These are phyloP conservation scores for Fusarium sp. DNA, from an alignment of 2,329 filamentous ascomycete species.

Conservation along the genomic window DNA sequence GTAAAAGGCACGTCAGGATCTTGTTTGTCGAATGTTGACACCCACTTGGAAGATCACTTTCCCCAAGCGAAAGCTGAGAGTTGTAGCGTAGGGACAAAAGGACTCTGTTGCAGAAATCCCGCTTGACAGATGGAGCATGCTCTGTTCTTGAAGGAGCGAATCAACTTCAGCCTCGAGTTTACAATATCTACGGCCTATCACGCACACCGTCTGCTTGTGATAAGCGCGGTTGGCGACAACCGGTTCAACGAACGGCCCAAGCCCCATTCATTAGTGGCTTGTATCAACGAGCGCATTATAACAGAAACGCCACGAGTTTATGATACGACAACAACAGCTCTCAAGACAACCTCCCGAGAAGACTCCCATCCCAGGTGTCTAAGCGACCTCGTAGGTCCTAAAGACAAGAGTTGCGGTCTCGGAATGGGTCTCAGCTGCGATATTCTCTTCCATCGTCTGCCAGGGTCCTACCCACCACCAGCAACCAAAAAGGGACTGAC, in stretches of 20 bases:
- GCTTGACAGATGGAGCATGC: conserved; percentile 1
- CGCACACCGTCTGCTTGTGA: conserved; percentile 25
- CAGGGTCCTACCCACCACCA: conserved; percentile 40
- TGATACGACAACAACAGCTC: too few relatives aligned
- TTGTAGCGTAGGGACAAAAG: conserved; percentile 2
- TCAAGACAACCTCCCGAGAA: too few relatives aligned
- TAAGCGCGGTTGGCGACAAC: conserved; percentile 10
- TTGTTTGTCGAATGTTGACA: conserved; percentile 1
- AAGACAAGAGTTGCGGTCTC: too few relatives aligned
- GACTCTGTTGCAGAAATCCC: conserved; percentile 3
- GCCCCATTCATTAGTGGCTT: too few relatives aligned
- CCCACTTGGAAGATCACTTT: conserved; percentile 20
- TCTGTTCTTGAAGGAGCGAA: conserved; percentile 9
- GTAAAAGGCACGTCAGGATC: conserved; percentile 3
- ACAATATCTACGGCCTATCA: conserved; percentile 40
- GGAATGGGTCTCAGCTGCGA: too few relatives aligned
- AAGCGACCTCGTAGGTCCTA: too few relatives aligned
- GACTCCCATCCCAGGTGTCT: too few relatives aligned
- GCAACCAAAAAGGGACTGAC: neutral
- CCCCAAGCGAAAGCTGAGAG: conserved; percentile 1
- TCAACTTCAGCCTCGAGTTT: conserved; percentile 15
- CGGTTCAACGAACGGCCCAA: neutral
- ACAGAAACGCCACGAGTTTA: too few relatives aligned
- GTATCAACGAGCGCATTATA: too few relatives aligned
- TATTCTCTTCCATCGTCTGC: neutral